These are phyloP conservation scores for Pichia kudriavzevii DNA, from an alignment of 1,139 yeast species.

Conservation along the genomic window DNA sequence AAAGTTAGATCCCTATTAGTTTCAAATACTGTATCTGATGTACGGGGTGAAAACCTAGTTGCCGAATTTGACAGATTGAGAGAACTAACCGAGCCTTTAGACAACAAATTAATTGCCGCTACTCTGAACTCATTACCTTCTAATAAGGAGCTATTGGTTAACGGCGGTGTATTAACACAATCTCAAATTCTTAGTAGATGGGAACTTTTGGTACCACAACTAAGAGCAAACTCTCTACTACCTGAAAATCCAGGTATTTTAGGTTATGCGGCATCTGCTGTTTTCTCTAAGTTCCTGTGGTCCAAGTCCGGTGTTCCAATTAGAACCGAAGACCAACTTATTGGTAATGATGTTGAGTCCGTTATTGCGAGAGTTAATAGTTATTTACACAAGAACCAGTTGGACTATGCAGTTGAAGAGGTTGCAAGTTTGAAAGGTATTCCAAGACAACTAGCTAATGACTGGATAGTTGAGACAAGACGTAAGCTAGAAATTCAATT, in stretches of 20 bases:
- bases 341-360: constrained; percentile 81
- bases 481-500: constrained; percentile 84
- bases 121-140: constrained; percentile 33
- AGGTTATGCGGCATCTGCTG: constrained; percentile 76
- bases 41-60: constrained; percentile 26
- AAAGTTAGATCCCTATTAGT: constrained; percentile 44
- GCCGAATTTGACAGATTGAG: constrained; percentile 28
- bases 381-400: constrained; percentile 66
- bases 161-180: constrained; percentile 41
- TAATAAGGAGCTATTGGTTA: constrained; percentile 34
- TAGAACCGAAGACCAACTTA: constrained; percentile 31
- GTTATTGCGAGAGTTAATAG: constrained; percentile 81
- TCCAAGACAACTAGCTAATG: constrained; percentile 84
- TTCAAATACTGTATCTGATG: constrained; percentile 28
- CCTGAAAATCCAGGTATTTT: constrained; percentile 95
- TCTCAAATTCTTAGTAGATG: constrained; percentile 69
- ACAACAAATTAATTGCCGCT: constrained; percentile 24
- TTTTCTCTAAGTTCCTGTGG: constrained; percentile 71
- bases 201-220: constrained; percentile 74
- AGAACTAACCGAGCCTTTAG: constrained; percentile 22
- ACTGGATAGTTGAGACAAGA: constrained; percentile 87
- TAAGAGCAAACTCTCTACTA: constrained; percentile 66
- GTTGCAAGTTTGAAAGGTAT: constrained; percentile 87
- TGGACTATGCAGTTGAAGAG: constrained; percentile 88
- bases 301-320: constrained; percentile 53